These are phyloP conservation scores for Chytriomyces sp. DNA, from an alignment of 192 early-diverging fungal genomes.

Conservation along the genomic window DNA sequence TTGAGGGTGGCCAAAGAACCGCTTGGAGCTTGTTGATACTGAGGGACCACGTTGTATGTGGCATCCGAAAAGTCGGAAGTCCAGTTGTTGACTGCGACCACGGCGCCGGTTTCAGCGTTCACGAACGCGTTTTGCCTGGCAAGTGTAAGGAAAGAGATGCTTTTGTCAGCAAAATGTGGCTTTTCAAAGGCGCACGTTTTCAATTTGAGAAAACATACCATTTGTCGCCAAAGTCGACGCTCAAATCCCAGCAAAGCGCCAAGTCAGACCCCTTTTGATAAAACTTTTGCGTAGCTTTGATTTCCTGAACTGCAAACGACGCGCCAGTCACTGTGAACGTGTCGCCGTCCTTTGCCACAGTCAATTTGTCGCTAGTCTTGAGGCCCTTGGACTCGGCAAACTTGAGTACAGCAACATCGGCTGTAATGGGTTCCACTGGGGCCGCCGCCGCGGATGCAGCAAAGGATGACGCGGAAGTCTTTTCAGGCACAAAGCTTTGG, in stretches of 20 bases:
- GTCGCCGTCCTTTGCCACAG: background rate
- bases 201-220: slow-evolving; percentile 7
- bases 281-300: slow-evolving; percentile 7
- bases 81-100: slow-evolving; percentile 24
- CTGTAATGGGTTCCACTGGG: background rate
- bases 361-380: slow-evolving; percentile 1
- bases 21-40: slow-evolving; percentile 3
- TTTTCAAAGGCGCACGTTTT: too few species aligned
- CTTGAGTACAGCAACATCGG: slow-evolving; percentile 5
- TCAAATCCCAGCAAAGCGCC: slow-evolving; percentile 21
- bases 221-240: slow-evolving; percentile 5
- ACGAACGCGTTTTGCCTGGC: slow-evolving; percentile 30
- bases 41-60: slow-evolving; percentile 14
- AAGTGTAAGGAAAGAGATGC: too few species aligned
- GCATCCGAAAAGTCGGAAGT: slow-evolving; percentile 9
- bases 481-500: slow-evolving; percentile 44
- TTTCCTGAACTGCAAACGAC: background rate
- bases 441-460: too few species aligned
- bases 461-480: too few species aligned
- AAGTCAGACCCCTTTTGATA: background rate
- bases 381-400: slow-evolving; percentile 19
- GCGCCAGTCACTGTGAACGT: slow-evolving; percentile 6
- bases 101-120: slow-evolving; percentile 5
- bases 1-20: background rate
- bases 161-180: too few species aligned